These are phyloP conservation scores for Kodamaea hsintzibuensis DNA, from an alignment of 805 yeast species.

Conservation along the genomic window DNA sequence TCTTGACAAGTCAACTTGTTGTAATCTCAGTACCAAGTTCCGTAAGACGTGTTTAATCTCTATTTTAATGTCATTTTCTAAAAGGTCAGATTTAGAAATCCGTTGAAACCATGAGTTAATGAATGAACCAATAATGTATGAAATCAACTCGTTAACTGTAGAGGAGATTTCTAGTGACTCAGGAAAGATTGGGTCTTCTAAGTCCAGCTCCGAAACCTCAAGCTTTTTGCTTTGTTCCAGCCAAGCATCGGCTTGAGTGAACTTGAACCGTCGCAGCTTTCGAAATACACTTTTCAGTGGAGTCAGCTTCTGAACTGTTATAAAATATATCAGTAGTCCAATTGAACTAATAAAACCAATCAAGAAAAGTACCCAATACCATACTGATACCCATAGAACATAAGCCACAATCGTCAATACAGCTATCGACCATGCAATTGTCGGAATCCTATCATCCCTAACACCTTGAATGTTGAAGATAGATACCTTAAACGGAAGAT, in stretches of 20 bases:
- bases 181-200: conserved; percentile 34
- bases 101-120: conserved; percentile 55
- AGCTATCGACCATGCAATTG: conserved; percentile 1
- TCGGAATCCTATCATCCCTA: neutral
- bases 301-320: conserved; percentile 1
- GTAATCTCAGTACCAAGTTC: conserved; percentile 44
- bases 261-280: conserved; percentile 9
- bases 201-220: neutral
- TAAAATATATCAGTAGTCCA: neutral
- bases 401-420: conserved; percentile 1
- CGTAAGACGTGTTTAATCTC: conserved; percentile 45
- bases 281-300: neutral
- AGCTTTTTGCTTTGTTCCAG: neutral
- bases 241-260: conserved; percentile 3
- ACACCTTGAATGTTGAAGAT: neutral
- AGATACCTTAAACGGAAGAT: neutral
- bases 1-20: conserved; percentile 51
- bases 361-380: conserved; percentile 11
- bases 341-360: conserved; percentile 1
- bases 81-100: conserved; percentile 36
- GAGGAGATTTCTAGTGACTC: conserved; percentile 56
- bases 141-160: conserved; percentile 50
- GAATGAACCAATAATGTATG: conserved; percentile 52
- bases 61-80: conserved; percentile 41
- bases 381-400: conserved; percentile 11